These are phyloP conservation scores for Ustilago crameri DNA, from an alignment of 1,284 basidiomycete species.

Conservation along the genomic window DNA sequence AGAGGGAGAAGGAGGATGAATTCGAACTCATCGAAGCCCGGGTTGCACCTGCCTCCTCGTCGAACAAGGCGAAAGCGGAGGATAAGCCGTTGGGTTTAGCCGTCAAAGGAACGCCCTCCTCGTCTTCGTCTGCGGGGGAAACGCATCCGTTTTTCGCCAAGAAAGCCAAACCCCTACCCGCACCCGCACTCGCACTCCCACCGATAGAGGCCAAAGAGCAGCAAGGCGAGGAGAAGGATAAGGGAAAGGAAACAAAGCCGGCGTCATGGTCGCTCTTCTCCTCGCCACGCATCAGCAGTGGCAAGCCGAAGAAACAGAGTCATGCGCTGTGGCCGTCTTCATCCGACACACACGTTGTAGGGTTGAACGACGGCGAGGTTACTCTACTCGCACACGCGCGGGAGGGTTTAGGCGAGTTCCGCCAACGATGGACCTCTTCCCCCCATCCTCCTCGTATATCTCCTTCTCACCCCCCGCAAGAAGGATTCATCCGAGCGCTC, in stretches of 20 bases:
- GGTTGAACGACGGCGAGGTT: slow-evolving; percentile 4
- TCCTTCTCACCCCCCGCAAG: neutral
- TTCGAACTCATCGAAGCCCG: slow-evolving; percentile 31
- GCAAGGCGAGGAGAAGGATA: neutral
- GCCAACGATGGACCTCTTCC: slow-evolving; percentile 8
- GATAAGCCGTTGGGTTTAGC: slow-evolving; percentile 33
- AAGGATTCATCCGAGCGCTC: slow-evolving; percentile 17
- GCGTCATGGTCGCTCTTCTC: slow-evolving; percentile 41
- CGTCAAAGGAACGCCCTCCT: slow-evolving; percentile 26
- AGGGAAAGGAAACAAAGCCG: neutral
- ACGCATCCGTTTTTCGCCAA: slow-evolving; percentile 43
- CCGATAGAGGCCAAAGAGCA: no score
- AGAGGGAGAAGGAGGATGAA: slow-evolving; percentile 3
- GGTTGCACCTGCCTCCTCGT: slow-evolving; percentile 3
- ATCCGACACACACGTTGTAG: slow-evolving; percentile 23
- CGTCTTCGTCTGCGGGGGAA: slow-evolving; percentile 7
- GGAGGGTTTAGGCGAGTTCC: slow-evolving; percentile 14
- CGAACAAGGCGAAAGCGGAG: slow-evolving; percentile 12
- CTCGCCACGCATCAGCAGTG: slow-evolving; percentile 4
- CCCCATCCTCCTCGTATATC: neutral
- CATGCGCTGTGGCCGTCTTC: slow-evolving; percentile 28
- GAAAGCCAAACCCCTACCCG: slow-evolving; percentile 16
- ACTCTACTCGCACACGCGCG: slow-evolving; percentile 4
- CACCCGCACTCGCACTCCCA: no score
- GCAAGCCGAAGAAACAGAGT: slow-evolving; percentile 26